Evolutionary conservation across 768 basidiomycete genomes (phyloP).

Genomic region (Sporobolomyces phaffii): DNA sequence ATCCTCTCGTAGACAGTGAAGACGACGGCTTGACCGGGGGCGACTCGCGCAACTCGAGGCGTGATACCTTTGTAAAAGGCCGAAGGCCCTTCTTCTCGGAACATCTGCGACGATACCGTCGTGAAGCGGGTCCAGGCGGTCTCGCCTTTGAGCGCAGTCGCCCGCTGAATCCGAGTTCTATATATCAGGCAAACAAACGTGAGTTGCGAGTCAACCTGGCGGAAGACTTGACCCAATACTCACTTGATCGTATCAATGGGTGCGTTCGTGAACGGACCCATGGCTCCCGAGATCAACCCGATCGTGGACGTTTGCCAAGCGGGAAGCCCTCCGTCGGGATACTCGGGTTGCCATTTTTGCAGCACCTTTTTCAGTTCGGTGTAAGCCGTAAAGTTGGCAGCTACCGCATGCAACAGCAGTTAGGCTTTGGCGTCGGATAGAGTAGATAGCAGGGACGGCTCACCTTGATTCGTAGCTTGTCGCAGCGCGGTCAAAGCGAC

Average conservation of each 20-base stretch:
- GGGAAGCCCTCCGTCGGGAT: constrained; percentile 61
- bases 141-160: constrained; percentile 64
- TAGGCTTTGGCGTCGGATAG: neutral
- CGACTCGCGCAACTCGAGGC: constrained; percentile 88
- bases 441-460: constrained; percentile 8
- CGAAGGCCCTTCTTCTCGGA: constrained; percentile 73
- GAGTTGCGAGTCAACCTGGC: too few relatives aligned
- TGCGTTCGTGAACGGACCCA: constrained; percentile 97
- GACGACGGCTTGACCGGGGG: constrained; percentile 86
- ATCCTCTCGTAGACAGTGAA: constrained; percentile 96
- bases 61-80: constrained; percentile 99
- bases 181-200: too few relatives aligned
- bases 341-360: constrained; percentile 68
- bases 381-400: constrained; percentile 96
- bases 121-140: constrained; percentile 72
- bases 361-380: constrained; percentile 88
- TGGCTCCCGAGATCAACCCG: constrained; percentile 90
- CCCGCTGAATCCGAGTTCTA: constrained; percentile 69
- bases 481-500: constrained; percentile 86
- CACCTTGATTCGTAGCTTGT: constrained; percentile 97
- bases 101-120: constrained; percentile 84
- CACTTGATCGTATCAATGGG: constrained; percentile 48
- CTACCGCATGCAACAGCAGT: constrained; percentile 48
- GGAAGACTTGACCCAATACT: too few relatives aligned
- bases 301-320: constrained; percentile 94